Percentiles rank a stretch among this genome's conserved stretches.
Conservation (phyloP, 352 stramenopile species). For the Phytophthora kernoviae region DNA sequence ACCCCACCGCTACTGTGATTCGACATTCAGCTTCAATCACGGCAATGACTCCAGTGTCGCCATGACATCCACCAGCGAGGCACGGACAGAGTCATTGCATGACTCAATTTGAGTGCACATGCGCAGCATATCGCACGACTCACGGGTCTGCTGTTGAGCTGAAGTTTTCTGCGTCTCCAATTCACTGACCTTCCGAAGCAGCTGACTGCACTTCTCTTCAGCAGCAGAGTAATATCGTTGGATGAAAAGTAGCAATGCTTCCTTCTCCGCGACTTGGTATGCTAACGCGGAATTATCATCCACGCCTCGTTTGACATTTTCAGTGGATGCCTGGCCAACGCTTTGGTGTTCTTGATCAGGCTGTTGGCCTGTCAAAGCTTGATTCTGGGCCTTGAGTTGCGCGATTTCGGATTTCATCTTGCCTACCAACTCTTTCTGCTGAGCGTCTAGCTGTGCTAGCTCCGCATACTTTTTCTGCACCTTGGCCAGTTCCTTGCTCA, state of each 20-base stretch:
- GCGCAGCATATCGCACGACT: slow-evolving; percentile 34
- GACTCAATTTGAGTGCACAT: slow-evolving; percentile 38
- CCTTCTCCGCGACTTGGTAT: slow-evolving; percentile 46
- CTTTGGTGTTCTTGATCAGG: slow-evolving; percentile 16
- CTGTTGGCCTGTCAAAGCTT: slow-evolving; percentile 21
- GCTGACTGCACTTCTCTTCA: slow-evolving; percentile 51
- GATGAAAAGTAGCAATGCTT: slow-evolving; percentile 52
- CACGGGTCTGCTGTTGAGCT: slow-evolving; percentile 32
- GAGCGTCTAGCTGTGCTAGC: slow-evolving; percentile 20
- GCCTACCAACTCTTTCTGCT: slow-evolving; percentile 7
- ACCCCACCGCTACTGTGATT: too few relatives aligned
- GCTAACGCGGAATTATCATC: slow-evolving; percentile 11
- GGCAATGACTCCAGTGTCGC: too few relatives aligned
- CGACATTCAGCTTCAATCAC: too few relatives aligned
- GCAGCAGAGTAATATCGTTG: slow-evolving; percentile 46
- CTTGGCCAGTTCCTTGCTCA: slow-evolving; percentile 24
- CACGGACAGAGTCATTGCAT: slow-evolving; percentile 36
- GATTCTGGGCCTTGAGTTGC: slow-evolving; percentile 27
- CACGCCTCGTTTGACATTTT: slow-evolving; percentile 6
- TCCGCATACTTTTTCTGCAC: slow-evolving; percentile 28
- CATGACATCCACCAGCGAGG: slow-evolving; percentile 41
- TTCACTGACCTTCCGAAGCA: slow-evolving; percentile 36
- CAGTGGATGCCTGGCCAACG: slow-evolving; percentile 15
- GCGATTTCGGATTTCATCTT: slow-evolving; percentile 27
- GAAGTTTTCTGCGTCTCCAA: slow-evolving; percentile 36